Percentiles rank a stretch among this genome's conserved stretches.
Conservation (phyloP, 2,329 filamentous ascomycete genomes). For the Trichoderma endophyticum region DNA sequence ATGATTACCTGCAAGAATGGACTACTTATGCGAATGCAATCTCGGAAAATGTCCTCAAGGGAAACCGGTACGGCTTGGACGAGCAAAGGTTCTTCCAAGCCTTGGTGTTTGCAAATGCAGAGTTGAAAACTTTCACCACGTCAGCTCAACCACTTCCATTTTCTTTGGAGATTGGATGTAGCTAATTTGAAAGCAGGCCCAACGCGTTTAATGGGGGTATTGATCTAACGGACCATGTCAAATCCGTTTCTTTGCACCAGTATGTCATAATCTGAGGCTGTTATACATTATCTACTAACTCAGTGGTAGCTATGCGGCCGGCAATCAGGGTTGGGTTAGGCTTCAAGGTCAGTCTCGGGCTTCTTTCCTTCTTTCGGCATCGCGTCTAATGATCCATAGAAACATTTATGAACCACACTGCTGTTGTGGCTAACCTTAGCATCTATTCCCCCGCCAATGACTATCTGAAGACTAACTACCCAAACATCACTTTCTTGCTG, state of each 20-base stretch:
- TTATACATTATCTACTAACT: background rate
- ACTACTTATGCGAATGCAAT: background rate
- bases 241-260: conserved; percentile 6
- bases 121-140: background rate
- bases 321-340: conserved; percentile 3
- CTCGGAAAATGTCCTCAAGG: background rate
- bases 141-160: background rate
- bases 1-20: conserved; percentile 2
- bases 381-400: background rate
- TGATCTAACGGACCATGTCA: background rate
- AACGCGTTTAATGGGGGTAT: conserved; percentile 4
- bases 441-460: conserved; percentile 12
- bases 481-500: background rate
- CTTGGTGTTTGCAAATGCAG: background rate
- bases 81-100: conserved; percentile 2
- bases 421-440: conserved; percentile 6
- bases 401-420: conserved; percentile 8
- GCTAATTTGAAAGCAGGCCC: background rate
- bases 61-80: background rate
- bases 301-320: background rate
- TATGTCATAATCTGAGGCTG: background rate
- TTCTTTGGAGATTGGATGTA: background rate
- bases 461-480: background rate
- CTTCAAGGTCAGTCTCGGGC: background rate
- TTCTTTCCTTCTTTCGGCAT: background rate